Evolutionary conservation across 768 basidiomycete species (phyloP).

Genomic region (Boletus tomentosulus): DNA sequence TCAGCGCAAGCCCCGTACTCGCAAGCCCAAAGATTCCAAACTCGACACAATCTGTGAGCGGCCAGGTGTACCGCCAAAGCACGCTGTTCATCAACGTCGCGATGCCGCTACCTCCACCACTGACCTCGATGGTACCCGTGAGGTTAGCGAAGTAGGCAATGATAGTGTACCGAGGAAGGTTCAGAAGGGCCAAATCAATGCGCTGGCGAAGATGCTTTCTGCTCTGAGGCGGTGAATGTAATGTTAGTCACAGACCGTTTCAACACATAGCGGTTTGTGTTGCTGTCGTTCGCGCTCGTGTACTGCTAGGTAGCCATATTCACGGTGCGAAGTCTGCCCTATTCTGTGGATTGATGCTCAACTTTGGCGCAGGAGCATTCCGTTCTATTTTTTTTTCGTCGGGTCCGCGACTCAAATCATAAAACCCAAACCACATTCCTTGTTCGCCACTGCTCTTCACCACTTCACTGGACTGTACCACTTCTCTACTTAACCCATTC

Average conservation of each 20-base stretch:
- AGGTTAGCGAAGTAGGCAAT: slow-evolving; percentile 15
- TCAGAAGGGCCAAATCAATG: slow-evolving; percentile 85
- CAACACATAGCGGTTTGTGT: slow-evolving; percentile 19
- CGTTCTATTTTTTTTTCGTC: slow-evolving; percentile 3
- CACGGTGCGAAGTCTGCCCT: slow-evolving; percentile 36
- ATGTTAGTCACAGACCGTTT: slow-evolving; percentile 24
- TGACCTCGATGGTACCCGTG: slow-evolving; percentile 47
- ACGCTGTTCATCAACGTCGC: slow-evolving; percentile 43
- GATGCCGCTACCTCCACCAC: slow-evolving; percentile 77
- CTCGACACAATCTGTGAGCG: slow-evolving; percentile 78
- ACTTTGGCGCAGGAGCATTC: slow-evolving; percentile 11
- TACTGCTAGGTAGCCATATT: slow-evolving; percentile 53
- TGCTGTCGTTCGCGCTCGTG: slow-evolving; percentile 38
- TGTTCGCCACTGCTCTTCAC: slow-evolving; percentile 11
- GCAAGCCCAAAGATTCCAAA: slow-evolving; percentile 60
- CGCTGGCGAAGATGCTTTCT: slow-evolving; percentile 89
- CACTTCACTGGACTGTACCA: slow-evolving; percentile 29
- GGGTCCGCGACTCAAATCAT: slow-evolving; percentile 28
- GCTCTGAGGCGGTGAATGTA: slow-evolving; percentile 59
- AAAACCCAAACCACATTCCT: slow-evolving; percentile 23
- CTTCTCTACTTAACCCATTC: slow-evolving; percentile 14
- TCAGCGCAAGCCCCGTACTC: slow-evolving; percentile 60
- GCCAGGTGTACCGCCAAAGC: slow-evolving; percentile 41
- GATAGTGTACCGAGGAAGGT: slow-evolving; percentile 66
- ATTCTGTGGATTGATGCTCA: slow-evolving; percentile 24